These are phyloP conservation scores for Flaveria bidentis DNA, from an alignment of 129 eudicot species.

Conservation along the genomic window DNA sequence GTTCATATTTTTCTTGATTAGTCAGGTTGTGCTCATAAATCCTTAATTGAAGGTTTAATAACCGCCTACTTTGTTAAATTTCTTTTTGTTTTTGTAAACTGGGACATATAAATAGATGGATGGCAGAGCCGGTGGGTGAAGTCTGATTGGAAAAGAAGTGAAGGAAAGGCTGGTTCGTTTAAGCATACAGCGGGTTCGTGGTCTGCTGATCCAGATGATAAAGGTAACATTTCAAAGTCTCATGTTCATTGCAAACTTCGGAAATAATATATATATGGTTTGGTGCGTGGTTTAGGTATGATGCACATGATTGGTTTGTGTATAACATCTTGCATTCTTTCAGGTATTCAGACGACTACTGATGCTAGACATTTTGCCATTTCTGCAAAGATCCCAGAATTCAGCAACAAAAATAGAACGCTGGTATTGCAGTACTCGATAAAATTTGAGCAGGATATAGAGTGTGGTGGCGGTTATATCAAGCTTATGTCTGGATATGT, in stretches of 20 bases:
- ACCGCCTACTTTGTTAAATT: neutral
- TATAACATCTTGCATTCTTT: conserved; percentile 16
- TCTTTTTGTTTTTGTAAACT: conserved; percentile 16
- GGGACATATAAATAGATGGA: conserved; percentile 57
- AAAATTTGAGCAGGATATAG: conserved; percentile 83
- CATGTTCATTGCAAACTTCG: neutral
- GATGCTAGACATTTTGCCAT: conserved; percentile 92
- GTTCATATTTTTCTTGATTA: neutral
- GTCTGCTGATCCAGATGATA: conserved; percentile 95
- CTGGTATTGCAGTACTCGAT: conserved; percentile 80
- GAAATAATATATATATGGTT: conserved; percentile 5
- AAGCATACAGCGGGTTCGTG: conserved; percentile 98
- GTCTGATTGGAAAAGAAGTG: conserved; percentile 94
- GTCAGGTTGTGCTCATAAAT: neutral
- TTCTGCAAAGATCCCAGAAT: conserved; percentile 88
- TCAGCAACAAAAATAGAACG: conserved; percentile 78
- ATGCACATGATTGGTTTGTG: conserved; percentile 15
- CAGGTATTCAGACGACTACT: conserved; percentile 78
- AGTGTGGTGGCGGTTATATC: conserved; percentile 93
- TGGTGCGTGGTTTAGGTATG: conserved; percentile 10
- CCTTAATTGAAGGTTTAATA: no score
- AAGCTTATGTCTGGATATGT: conserved; percentile 83
- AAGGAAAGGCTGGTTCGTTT: conserved; percentile 97
- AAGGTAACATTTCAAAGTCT: conserved; percentile 49
- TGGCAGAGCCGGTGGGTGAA: conserved; percentile 96